These are phyloP conservation scores for Candida maris DNA, from an alignment of 805 yeast genomes.

Conservation along the genomic window DNA sequence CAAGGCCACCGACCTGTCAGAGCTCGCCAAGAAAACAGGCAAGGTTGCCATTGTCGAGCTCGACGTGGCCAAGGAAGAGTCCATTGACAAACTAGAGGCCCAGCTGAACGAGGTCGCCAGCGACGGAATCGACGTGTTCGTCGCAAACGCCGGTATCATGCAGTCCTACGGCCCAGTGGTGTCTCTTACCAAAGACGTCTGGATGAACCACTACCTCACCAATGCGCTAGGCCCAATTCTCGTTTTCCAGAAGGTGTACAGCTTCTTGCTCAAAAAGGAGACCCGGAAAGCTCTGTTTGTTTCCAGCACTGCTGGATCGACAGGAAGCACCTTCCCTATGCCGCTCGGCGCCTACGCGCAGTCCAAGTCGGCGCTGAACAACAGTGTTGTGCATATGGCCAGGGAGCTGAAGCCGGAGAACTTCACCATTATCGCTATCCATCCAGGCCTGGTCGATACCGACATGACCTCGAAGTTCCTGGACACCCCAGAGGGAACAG, in stretches of 20 bases:
- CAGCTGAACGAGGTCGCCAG: conserved; percentile 15
- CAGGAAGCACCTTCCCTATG: conserved; percentile 22
- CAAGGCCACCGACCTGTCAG: conserved; percentile 17
- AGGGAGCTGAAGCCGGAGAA: conserved; percentile 25
- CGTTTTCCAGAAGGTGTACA: conserved; percentile 27
- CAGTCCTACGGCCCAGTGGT: neutral
- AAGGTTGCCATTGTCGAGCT: conserved; percentile 22
- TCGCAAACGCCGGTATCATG: conserved; percentile 33
- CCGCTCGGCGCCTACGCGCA: conserved; percentile 28
- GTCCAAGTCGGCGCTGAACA: conserved; percentile 37
- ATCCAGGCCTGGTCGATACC: conserved; percentile 11
- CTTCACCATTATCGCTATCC: conserved; percentile 5
- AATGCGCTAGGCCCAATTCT: conserved; percentile 35
- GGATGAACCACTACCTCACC: conserved; percentile 5
- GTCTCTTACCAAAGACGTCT: neutral
- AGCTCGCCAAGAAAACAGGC: conserved; percentile 6
- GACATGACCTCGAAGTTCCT: conserved; percentile 7
- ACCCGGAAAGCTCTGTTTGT: conserved; percentile 30
- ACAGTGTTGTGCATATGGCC: conserved; percentile 24
- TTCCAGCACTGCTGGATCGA: conserved; percentile 30
- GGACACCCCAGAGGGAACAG: no score
- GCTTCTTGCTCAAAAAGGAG: conserved; percentile 23
- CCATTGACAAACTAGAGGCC: conserved; percentile 15
- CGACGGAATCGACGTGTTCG: conserved; percentile 31
- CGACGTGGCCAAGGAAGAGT: conserved; percentile 19